Conservation (phyloP, 2,329 filamentous ascomycete genomes). For the Fusarium irregulare region DNA sequence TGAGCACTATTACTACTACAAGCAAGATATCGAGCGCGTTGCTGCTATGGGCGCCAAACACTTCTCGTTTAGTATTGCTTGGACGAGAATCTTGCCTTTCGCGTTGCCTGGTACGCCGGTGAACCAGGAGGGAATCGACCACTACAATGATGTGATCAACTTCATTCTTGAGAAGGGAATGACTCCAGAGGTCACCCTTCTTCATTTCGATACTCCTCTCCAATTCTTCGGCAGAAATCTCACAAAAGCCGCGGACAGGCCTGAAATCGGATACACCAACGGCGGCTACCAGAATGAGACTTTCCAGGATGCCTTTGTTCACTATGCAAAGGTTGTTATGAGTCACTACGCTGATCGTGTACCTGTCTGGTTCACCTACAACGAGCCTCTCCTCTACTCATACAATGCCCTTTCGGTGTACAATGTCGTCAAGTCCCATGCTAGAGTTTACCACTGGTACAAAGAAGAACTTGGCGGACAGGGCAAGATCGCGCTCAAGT, state of each 20-base stretch:
- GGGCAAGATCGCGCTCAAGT: slow-evolving; percentile 62
- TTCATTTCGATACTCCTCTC: slow-evolving; percentile 62
- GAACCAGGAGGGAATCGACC: slow-evolving; percentile 61
- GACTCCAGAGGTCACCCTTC: slow-evolving; percentile 59
- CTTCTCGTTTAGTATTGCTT: slow-evolving; percentile 64
- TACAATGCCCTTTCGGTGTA: slow-evolving; percentile 54
- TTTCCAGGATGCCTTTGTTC: slow-evolving; percentile 62
- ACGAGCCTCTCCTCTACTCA: slow-evolving; percentile 60
- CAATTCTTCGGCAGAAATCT: slow-evolving; percentile 55
- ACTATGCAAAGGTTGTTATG: slow-evolving; percentile 65
- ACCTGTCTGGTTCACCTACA: slow-evolving; percentile 64
- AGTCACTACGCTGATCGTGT: slow-evolving; percentile 63
- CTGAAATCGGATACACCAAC: slow-evolving; percentile 54
- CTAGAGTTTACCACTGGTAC: slow-evolving; percentile 64
- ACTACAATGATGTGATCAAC: slow-evolving; percentile 66
- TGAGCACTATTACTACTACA: slow-evolving; percentile 66
- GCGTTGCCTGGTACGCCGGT: slow-evolving; percentile 61
- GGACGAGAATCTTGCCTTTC: slow-evolving; percentile 65
- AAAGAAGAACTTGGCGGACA: slow-evolving; percentile 63
- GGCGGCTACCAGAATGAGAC: slow-evolving; percentile 59
- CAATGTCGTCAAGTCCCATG: slow-evolving; percentile 61
- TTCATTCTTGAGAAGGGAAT: slow-evolving; percentile 62
- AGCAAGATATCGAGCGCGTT: slow-evolving; percentile 65
- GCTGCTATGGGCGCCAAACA: slow-evolving; percentile 63
- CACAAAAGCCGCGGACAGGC: slow-evolving; percentile 32